Percentiles rank a stretch among this genome's conserved stretches.
Conservation (phyloP, 345 rosid species). For the Salix arbutifolia region DNA sequence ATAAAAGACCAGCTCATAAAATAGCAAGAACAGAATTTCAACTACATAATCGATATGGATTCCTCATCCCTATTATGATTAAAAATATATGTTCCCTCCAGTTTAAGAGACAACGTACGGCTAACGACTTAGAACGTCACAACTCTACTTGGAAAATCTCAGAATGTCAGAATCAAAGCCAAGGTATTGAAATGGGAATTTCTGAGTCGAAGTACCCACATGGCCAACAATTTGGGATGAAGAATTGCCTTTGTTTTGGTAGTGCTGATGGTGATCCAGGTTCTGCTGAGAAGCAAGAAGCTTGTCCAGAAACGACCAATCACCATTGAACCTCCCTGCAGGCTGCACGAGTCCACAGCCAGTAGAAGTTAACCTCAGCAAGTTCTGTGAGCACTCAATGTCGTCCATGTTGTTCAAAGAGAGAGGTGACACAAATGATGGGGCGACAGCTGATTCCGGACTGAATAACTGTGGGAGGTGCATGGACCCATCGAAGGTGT, state of each 20-base stretch:
- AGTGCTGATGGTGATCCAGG: slow-evolving; percentile 13
- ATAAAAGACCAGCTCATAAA: not conserved
- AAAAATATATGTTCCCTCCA: not conserved
- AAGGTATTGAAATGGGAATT: slow-evolving; percentile 62
- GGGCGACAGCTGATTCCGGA: slow-evolving; percentile 48
- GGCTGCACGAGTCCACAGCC: slow-evolving; percentile 22
- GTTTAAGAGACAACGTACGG: not conserved
- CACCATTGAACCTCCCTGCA: slow-evolving; percentile 46
- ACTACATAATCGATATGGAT: not conserved
- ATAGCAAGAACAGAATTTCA: not conserved
- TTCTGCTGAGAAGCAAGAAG: slow-evolving; percentile 59
- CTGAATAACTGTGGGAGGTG: slow-evolving; percentile 83
- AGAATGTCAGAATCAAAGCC: slow-evolving; percentile 47
- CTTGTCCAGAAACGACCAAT: slow-evolving; percentile 87
- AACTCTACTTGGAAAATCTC: slow-evolving; percentile 51
- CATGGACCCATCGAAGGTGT: slow-evolving; percentile 44
- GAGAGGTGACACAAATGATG: slow-evolving; percentile 27
- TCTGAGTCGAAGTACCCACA: slow-evolving; percentile 33
- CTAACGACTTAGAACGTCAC: not conserved
- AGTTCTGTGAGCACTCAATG: slow-evolving; percentile 58
- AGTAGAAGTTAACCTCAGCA: slow-evolving; percentile 55
- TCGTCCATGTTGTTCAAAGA: slow-evolving; percentile 39
- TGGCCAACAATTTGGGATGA: slow-evolving; percentile 34
- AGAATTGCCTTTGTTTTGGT: slow-evolving; percentile 23
- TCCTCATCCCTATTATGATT: not conserved